Base-by-base conservation (phyloP, 192 early-diverging fungal genomes). In the Coemansia pectinata region DNA sequence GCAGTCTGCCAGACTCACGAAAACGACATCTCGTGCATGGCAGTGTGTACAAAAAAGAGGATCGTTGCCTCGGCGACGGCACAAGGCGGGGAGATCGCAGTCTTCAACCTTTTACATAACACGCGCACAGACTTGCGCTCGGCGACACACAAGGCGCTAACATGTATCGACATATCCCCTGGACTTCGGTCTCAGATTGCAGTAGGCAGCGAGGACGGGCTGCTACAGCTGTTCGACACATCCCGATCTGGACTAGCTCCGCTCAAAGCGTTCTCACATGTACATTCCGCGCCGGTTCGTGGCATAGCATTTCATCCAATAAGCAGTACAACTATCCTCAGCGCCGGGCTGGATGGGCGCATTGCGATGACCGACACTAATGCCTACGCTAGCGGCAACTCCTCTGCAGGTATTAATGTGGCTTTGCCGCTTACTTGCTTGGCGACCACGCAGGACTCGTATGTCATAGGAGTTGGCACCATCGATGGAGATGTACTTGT, bases 151-250 rank as follows among this genome's bases (percentile, higher is more conserved):
- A 62, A 57, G 21, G 67, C 71, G n/a, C 60, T 81, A 25, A 76
- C 74, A 3, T 73, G 79, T 25, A 63, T 83, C 5, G 69, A 66
- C 64, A 72, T 83, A 45, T 71, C 76, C 10, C 19, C 69, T 1
- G 70, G 62, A 0, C 70, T 67, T 62, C 52, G 73, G 15, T 57
- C 76, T 12, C 73, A 74, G 47, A 55, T 83, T 21, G 52, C 64
- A 3, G 76, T 78, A 2, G 81, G 81, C 14, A 78, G 72, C 57
- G 81, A 83, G 53, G 81, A 83, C 45, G 81, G 81, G 21, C 58
- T 77, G 14, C 2, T 83, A 23, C 81, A 83, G 70, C 68, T 83
- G n/a, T 83, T 83, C 27, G 81, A 83, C 59, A 55, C 77, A 11
- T 19, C 72, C 9, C 68, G 81, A 19, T 66, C 65, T 8, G 72